Base-by-base conservation (phyloP, 305 asterid genomes). In the Rubia peregrina region DNA sequence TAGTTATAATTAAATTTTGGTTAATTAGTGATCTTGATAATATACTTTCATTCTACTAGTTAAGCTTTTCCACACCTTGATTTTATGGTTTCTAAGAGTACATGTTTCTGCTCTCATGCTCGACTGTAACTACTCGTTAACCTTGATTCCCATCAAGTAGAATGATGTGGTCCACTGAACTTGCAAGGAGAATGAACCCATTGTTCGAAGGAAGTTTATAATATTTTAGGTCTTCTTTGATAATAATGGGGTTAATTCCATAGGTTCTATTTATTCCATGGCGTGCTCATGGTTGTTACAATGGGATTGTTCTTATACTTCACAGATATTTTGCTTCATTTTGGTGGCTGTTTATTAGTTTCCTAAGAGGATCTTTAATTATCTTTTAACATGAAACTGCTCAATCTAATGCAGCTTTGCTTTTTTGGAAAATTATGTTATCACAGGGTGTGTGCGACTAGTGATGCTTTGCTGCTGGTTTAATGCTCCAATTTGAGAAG, bases 401-500 rank as follows among this genome's bases (percentile, higher is more conserved):
- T 40, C 24, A 21, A 22, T 40, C 64, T 73, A 48, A 73, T 66
- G 44, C 19, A 19, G 26, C 9, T 22, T 44, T 65, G 68, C 57
- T 68, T 17, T 38, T 68, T 51, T 16, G 53, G 68, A 60, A 59
- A 51, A 26, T 49, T 68, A 41, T 13, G 16, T 57, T 48, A 22
- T 11, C 11, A 60, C 17, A 59, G 55, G 51, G 41, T 70, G 11
- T 43, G 22, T 17, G 26, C 51, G 36, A 33, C 30, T 51, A 66
- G 67, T 38, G 12, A 36, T 65, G 22, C 44, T 62, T 48, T 42
- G 48, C 56, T 57, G 53, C 74, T 7, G 44, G 41, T 41, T 26
- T 38, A 16, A 62, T 43, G 46, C 66, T 60, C 61, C 44, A 62
- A 63, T 65, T 61, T 59, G 61, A 65, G 73, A 68, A 73, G 75